Evolutionary conservation across 345 rosid genomes (phyloP).

Genomic region (Tarenaya hassleriana): DNA sequence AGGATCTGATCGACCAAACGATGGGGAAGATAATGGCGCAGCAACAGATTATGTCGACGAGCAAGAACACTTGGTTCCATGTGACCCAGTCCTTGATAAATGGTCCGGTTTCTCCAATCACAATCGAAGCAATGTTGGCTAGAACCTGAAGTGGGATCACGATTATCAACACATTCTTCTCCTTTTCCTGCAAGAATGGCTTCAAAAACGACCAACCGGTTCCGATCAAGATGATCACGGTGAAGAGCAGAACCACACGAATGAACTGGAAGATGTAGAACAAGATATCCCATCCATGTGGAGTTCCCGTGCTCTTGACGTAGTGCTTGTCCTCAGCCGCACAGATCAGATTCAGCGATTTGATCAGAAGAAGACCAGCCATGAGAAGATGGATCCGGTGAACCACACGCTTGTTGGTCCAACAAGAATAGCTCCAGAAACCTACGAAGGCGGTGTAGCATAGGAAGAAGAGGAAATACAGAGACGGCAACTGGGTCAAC

Average conservation of each 20-base stretch:
- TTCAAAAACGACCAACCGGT: constrained; percentile 86
- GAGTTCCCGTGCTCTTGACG: no score
- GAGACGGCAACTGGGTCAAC: constrained; percentile 48
- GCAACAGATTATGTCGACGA: constrained; percentile 71
- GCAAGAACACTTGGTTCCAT: constrained; percentile 70
- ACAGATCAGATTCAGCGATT: no score
- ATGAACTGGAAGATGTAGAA: constrained; percentile 69
- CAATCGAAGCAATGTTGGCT: constrained; percentile 66
- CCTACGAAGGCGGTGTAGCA: constrained; percentile 42
- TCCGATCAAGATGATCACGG: constrained; percentile 71
- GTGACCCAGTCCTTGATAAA: constrained; percentile 66
- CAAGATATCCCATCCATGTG: constrained; percentile 78
- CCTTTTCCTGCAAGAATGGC: constrained; percentile 75
- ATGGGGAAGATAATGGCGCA: constrained; percentile 82
- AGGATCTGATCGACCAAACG: constrained; percentile 75
- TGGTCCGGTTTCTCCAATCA: constrained; percentile 72
- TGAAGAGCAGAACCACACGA: constrained; percentile 62
- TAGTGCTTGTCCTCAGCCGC: no score
- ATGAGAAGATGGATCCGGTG: constrained; percentile 68
- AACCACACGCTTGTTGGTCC: constrained; percentile 33
- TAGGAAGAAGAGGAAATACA: constrained; percentile 38
- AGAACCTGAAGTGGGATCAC: constrained; percentile 77
- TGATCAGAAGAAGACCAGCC: no score
- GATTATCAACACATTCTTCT: constrained; percentile 78
- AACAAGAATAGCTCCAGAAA: constrained; percentile 45